phyloP scores from a whole-genome alignment of 2,329 filamentous ascomycete genomes.

The Plectosphaerella cucumerina region DNA sequence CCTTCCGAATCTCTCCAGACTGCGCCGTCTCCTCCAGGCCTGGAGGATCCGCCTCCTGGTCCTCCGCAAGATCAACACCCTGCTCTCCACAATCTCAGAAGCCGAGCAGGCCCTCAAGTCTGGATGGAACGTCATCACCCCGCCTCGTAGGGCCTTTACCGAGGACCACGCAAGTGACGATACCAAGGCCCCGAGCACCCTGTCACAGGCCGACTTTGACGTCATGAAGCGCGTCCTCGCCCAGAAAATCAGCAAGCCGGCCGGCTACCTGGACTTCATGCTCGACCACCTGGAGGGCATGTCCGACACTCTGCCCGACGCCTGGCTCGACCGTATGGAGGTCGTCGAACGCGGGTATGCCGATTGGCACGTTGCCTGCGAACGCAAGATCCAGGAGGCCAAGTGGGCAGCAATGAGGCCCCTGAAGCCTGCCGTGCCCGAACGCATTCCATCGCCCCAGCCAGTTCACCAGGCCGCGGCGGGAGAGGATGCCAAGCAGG shows the following conservation, averaged over 20 bases:
- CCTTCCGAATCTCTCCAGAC: conserved; percentile 71
- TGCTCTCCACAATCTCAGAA: conserved; percentile 63
- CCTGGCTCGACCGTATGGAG: conserved; percentile 87
- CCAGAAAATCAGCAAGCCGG: conserved; percentile 64
- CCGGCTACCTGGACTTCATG: conserved; percentile 74
- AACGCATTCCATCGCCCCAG: no score
- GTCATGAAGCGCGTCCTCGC: conserved; percentile 63
- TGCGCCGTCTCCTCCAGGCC: conserved; percentile 67
- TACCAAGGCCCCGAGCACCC: conserved; percentile 15
- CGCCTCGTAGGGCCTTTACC: not conserved
- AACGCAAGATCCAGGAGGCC: conserved; percentile 66
- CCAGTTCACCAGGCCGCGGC: no score
- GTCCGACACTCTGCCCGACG: conserved; percentile 77
- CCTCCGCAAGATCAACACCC: conserved; percentile 66
- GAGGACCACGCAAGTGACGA: not conserved
- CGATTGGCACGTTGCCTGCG: conserved; percentile 76
- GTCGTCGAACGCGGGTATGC: conserved; percentile 71
- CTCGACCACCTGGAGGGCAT: conserved; percentile 82
- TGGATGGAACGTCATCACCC: conserved; percentile 59
- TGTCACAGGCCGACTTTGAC: conserved; percentile 42
- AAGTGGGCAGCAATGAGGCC: conserved; percentile 38
- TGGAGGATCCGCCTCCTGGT: conserved; percentile 78
- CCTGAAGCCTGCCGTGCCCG: conserved; percentile 2
- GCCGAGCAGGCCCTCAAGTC: conserved; percentile 61
- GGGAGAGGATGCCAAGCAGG: no score